Evolutionary conservation across 164 flowering plant genomes (phyloP), one percentile per base, ranked within the genome.

Genomic region (Kingdonia uniflora): DNA sequence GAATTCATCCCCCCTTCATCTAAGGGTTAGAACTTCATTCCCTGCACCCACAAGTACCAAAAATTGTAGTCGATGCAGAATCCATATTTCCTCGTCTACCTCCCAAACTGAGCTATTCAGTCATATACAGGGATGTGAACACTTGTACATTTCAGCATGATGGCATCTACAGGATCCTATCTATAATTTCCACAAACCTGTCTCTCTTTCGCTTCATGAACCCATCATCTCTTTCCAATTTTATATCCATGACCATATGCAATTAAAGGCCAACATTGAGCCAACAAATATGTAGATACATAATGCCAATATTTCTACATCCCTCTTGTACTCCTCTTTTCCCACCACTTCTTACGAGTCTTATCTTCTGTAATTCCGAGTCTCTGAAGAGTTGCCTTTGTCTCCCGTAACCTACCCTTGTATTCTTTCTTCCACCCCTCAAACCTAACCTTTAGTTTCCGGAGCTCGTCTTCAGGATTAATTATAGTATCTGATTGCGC

Each of bases 391-490:
- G 62, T 74, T 45, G 64, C 61, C 52, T 84, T 82, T 11, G 86
- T 57, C 59, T 85, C 88, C 25, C 76, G 61, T 59, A 85, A 69
- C 64, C 78, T 73, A 23, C 39, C 60, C 61, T 79, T 85, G 69
- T 71, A 91, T 2, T 85, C 96, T 69, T 79, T 83, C 75, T 85
- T 87, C 98, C 98, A 91, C 14, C 68, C 35, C 52, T 69, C 71
- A 55, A 91, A 85, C 51, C 76, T 74, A 6, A 45, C 42, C 58
- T 80, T 87, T 51, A 91, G 69, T 47, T 71, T 82, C 47, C 78
- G 66, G 6, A 83, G 74, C 67, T 91, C 89, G 19, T 72, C 85
- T 6, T 57, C 74, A 39, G 87, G 70, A 55, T 74, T 65, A 21
- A 11, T 16, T 11, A 21, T 41, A 17, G 75, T 58, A 43, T 51